phyloP scores from a whole-genome alignment of 2,329 filamentous ascomycete species.

The Hyphodiscus sp. region DNA sequence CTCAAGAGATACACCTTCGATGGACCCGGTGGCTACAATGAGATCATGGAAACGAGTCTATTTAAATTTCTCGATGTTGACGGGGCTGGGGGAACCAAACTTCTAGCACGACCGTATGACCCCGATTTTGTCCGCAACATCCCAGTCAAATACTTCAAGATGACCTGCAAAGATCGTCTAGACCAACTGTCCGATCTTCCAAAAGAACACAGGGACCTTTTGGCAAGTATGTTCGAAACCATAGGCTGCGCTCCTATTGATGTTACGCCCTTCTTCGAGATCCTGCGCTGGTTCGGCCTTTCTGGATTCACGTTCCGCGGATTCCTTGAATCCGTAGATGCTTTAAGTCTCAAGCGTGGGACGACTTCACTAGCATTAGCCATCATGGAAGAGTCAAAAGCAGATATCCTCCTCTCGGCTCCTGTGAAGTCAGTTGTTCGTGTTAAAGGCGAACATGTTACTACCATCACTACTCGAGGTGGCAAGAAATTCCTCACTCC shows the following conservation, averaged over 20 bases:
- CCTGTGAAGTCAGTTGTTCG: background rate
- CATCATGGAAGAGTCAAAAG: conserved; percentile 1
- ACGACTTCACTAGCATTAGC: background rate
- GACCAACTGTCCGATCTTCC: background rate
- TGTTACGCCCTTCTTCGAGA: background rate
- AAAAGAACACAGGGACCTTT: background rate
- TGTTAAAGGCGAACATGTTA: background rate
- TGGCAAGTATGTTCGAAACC: background rate
- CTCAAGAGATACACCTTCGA: background rate
- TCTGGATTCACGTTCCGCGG: background rate
- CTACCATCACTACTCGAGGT: background rate
- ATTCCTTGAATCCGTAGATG: background rate
- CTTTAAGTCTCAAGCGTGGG: background rate
- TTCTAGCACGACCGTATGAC: background rate
- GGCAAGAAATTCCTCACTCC: conserved; percentile 10
- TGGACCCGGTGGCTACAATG: background rate
- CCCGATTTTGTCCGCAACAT: background rate
- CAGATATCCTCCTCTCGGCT: conserved; percentile 1
- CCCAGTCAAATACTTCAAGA: background rate
- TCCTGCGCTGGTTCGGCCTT: conserved; percentile 1
- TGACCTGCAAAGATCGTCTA: background rate
- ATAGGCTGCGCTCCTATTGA: background rate
- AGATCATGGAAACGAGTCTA: background rate
- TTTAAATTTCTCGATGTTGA: conserved; percentile 1
- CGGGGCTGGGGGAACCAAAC: background rate